A percentile compares a stretch with the other conserved stretches of the same genome.
Conservation (phyloP, 805 yeast species). For the Monosporozyma aerobia region DNA sequence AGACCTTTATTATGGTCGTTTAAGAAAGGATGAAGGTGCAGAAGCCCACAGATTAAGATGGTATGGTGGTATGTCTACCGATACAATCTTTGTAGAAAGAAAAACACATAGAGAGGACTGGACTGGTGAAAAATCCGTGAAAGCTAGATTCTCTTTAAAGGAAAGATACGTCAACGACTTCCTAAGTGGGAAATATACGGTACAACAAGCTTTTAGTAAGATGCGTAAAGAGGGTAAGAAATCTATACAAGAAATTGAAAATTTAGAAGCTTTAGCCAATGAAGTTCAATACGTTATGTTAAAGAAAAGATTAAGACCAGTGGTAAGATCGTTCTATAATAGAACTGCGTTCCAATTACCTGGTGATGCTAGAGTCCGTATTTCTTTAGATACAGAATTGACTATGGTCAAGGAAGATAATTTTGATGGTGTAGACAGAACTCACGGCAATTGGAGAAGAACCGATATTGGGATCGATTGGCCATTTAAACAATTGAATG, state of each 20-base stretch:
- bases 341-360: conserved; percentile 99
- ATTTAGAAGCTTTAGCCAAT: conserved; percentile 81
- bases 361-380: conserved; percentile 98
- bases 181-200: conserved; percentile 75
- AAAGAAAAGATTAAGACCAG: conserved; percentile 82
- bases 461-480: conserved; percentile 96
- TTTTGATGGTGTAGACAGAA: conserved; percentile 86
- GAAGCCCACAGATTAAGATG: conserved; percentile 97
- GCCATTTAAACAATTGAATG: conserved; percentile 84
- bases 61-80: conserved; percentile 97
- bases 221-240: conserved; percentile 90
- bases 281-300: conserved; percentile 88
- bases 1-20: conserved; percentile 88
- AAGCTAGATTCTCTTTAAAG: conserved; percentile 88
- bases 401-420: conserved; percentile 97
- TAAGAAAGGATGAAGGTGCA: conserved; percentile 96
- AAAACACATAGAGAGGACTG: conserved; percentile 98
- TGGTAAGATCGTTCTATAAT: conserved; percentile 89
- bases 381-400: conserved; percentile 92
- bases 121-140: conserved; percentile 99
- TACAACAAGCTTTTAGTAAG: conserved; percentile 82
- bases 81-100: conserved; percentile 89
- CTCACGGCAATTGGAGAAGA: conserved; percentile 93
- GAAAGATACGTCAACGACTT: conserved; percentile 85
- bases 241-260: conserved; percentile 77